Evolutionary conservation across 2,329 filamentous ascomycete genomes (phyloP), one percentile per base, ranked within the genome.

Genomic region (Biscogniauxia sp.): DNA sequence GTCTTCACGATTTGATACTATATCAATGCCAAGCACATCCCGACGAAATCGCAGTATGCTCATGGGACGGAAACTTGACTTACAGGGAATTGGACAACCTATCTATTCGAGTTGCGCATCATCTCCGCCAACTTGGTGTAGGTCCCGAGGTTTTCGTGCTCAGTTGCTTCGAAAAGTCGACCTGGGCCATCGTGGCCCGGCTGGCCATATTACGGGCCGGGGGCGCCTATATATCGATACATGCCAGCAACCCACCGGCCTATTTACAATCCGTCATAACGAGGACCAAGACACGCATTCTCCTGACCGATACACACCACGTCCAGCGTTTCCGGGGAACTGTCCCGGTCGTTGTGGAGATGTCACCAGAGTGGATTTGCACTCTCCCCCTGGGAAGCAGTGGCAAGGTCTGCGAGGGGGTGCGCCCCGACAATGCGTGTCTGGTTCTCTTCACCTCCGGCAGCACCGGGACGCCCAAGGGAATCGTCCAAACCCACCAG

Each of bases 221-320:
- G 19, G 73, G 69, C 20, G 74, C 66, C 5, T 77, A 75, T 58
- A 73, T 78, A 60, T 72, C 76, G 19, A 62, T 78, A n/a, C 75
- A 78, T 64, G 73, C 75, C 1, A 74, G 68, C 56, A 72, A 76
- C 51, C 76, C 76, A 0, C 54, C 62, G 20, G 65, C 60, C 1
- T 69, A 73, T 23, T 61, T 70, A 1, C 62, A 68, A 26, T 61
- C 59, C 1, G 62, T 67, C 17, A 61, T 65, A 54, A 54, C 53
- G 23, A 58, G 64, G 50, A 64, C 65, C 2, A 59, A 58, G 20
- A 62, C 61, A 1, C 50, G 52, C 20, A 61, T 67, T 45, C 53
- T 67, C 19, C 51, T 66, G 11, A 64, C 64, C n/a, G 57, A 61
- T 6, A 28, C 63, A 5, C 51, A 49, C 23, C 28, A 60, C 45